These are phyloP conservation scores for Apium graveolens DNA, from an alignment of 129 eudicot genomes.

Conservation along the genomic window DNA sequence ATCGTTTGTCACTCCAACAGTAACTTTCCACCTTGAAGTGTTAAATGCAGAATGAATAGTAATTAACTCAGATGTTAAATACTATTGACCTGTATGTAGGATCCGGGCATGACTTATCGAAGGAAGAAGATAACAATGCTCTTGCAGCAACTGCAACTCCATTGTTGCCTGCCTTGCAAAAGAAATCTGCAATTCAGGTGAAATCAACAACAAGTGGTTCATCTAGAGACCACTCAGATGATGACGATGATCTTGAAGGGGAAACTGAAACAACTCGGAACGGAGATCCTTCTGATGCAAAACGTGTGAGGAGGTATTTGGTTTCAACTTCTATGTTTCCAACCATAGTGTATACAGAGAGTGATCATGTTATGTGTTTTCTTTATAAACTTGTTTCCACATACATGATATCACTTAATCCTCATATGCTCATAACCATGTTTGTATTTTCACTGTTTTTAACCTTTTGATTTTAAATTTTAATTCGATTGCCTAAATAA, in stretches of 20 bases:
- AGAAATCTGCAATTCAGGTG: constrained; percentile 58
- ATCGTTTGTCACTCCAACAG: neutral
- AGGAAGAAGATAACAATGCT: constrained; percentile 49
- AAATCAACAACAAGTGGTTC: constrained; percentile 92
- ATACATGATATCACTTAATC: neutral
- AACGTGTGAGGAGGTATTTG: constrained; percentile 88
- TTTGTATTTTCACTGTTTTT: neutral
- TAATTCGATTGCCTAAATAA: constrained; percentile 1
- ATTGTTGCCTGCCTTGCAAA: constrained; percentile 56
- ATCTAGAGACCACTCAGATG: constrained; percentile 85
- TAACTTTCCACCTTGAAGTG: neutral
- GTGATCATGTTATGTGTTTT: neutral
- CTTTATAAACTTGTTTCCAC: neutral
- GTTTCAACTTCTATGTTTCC: constrained; percentile 3
- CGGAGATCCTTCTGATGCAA: constrained; percentile 81
- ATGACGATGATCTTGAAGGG: constrained; percentile 73
- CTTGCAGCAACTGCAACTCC: constrained; percentile 54
- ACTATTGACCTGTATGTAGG: constrained; percentile 8
- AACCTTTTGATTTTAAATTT: too few species aligned
- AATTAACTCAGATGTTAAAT: neutral
- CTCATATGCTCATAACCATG: neutral
- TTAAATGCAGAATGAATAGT: neutral
- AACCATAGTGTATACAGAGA: neutral
- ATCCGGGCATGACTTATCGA: constrained; percentile 37
- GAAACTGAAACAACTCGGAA: constrained; percentile 68